Evolutionary conservation across 352 stramenopile species (phyloP), one percentile per base, ranked within the genome.

Genomic region (Bremia lactucae): DNA sequence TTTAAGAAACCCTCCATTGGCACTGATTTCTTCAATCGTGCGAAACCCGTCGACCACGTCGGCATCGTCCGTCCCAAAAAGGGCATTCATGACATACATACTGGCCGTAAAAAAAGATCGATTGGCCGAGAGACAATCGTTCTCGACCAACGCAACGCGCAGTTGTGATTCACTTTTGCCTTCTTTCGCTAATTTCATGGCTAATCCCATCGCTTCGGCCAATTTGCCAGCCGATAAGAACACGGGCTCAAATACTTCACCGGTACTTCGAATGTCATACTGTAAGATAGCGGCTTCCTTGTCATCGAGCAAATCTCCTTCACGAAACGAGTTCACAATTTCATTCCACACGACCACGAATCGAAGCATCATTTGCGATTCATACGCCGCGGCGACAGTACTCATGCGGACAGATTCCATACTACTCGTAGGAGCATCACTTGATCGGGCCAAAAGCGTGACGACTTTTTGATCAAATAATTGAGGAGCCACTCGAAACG

Each of bases 201-300:
- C 63, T 21, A 87, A 42, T 11, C 68, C 54, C 54, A 92, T 72
- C 0, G 77, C 80, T 46, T 92, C 77, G 3, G 61, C 71, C n/a
- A 92, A 49, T 49, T 90, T 92, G 14, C 80, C 80, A 22, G 80
- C 80, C 13, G 80, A 90, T 16, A 92, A 45, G 45, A 92, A 92
- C 3, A 92, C 77, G 0, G 80, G 80, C 44, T 92, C 80, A 33
- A 88, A 90, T 19, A 92, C 80, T 49, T 88, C 75, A 5, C 80
- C 80, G 9, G 79, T 87, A 53, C 77, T 88, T 33, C 72, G 77
- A 20, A 92, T 90, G 50, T 91, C 74, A 41, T 87, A 87, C 52
- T 87, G 74, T 24, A 87, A 44, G 20, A 87, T 84, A 6, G 74
- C 73, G 1, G 74, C 74, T 40, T 87, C 74, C 42, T 85, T 87